Conservation (phyloP, 805 yeast species). For the Danielia reshetovae region DNA sequence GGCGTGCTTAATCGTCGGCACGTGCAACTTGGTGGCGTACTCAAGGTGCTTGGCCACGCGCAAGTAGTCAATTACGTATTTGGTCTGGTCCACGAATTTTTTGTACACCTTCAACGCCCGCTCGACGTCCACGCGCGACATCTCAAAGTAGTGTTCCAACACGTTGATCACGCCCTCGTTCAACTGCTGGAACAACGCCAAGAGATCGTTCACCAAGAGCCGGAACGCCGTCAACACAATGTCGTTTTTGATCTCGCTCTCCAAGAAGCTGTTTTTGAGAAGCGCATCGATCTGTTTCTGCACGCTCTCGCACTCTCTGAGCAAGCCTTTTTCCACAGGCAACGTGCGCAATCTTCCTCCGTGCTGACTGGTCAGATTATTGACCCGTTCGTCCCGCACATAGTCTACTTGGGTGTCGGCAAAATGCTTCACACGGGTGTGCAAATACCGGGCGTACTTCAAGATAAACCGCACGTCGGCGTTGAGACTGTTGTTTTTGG, state of each 20-base stretch:
- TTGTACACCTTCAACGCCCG: conserved; percentile 82
- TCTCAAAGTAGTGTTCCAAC: conserved; percentile 91
- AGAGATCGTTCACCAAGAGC: conserved; percentile 82
- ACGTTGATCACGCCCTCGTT: conserved; percentile 95
- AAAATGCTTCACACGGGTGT: conserved; percentile 65
- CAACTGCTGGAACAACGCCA: conserved; percentile 80
- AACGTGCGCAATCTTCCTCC: conserved; percentile 64
- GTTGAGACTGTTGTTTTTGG: conserved; percentile 33
- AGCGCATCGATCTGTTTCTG: conserved; percentile 76
- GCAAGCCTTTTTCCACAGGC: conserved; percentile 70
- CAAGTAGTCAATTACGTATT: conserved; percentile 80
- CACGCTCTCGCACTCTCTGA: conserved; percentile 82
- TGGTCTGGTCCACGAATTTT: conserved; percentile 79
- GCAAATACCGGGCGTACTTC: conserved; percentile 70
- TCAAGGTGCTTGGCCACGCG: conserved; percentile 88
- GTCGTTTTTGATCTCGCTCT: conserved; percentile 81
- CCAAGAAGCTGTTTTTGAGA: conserved; percentile 69
- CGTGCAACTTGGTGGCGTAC: conserved; percentile 80
- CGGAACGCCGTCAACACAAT: conserved; percentile 80
- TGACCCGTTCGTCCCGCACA: conserved; percentile 62
- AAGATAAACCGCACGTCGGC: conserved; percentile 54
- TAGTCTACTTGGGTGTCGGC: conserved; percentile 66
- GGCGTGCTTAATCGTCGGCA: conserved; percentile 95
- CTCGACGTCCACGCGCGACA: conserved; percentile 81
- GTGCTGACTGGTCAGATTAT: conserved; percentile 40